phyloP scores from a whole-genome alignment of 164 flowering plant species.

The Magnolia changhungtana region DNA sequence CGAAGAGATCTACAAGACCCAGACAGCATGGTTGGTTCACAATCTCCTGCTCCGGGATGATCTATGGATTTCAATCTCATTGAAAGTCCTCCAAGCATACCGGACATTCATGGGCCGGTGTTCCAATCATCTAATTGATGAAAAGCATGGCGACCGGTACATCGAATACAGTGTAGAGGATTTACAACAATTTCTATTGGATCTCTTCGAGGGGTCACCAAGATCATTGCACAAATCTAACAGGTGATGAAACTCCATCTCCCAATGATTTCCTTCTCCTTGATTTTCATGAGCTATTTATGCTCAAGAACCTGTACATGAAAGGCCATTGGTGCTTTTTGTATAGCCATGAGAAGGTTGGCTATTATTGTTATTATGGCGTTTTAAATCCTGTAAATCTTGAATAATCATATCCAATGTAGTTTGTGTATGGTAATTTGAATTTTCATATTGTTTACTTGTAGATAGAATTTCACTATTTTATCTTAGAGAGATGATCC shows the following conservation, averaged over 20 bases:
- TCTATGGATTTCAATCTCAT: constrained; percentile 8
- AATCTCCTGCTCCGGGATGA: constrained; percentile 6
- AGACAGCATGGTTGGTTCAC: constrained; percentile 8
- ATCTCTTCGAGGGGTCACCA: constrained; percentile 14
- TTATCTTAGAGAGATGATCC: too few relatives aligned
- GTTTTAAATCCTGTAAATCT: too few relatives aligned
- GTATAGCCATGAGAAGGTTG: too few relatives aligned
- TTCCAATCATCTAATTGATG: neutral
- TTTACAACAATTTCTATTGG: constrained; percentile 6
- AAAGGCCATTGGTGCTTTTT: neutral
- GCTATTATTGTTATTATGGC: neutral
- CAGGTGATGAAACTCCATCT: neutral
- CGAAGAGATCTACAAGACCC: constrained; percentile 20
- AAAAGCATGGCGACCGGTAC: constrained; percentile 3
- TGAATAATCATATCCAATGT: too few relatives aligned
- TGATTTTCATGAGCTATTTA: too few relatives aligned
- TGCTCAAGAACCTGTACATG: constrained; percentile 2
- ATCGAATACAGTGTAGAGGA: constrained; percentile 8
- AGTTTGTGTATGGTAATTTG: too few relatives aligned
- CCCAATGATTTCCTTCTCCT: too few relatives aligned
- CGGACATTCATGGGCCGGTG: constrained; percentile 7
- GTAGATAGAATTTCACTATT: too few relatives aligned
- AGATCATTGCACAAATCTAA: neutral
- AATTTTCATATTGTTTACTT: too few relatives aligned
- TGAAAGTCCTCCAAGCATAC: constrained; percentile 11